Conservation (phyloP, 495 filamentous ascomycete species). For the Podospora conica region DNA sequence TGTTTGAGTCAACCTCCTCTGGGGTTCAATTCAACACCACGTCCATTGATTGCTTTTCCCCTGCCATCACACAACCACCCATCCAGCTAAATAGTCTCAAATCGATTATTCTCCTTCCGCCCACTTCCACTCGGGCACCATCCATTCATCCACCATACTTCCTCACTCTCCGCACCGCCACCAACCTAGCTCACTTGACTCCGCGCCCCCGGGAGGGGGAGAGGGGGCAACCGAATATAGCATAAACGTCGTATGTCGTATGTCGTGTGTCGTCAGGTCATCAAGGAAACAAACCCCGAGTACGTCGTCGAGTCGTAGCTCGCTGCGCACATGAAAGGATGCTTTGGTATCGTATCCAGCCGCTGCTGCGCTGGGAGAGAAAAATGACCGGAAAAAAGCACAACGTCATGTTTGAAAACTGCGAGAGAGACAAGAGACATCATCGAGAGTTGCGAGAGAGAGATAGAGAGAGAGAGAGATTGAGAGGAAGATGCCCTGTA, state of each 20-base stretch:
- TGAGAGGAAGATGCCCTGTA: conserved; percentile 28
- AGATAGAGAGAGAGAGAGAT: conserved; percentile 14
- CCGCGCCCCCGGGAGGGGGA: not conserved
- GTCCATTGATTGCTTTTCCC: not conserved
- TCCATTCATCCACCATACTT: not conserved
- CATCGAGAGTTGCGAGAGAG: conserved; percentile 25
- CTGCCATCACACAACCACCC: too few relatives aligned
- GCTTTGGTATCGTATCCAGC: not conserved
- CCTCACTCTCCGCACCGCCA: not conserved
- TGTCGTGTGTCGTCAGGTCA: not conserved
- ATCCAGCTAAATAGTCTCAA: too few relatives aligned
- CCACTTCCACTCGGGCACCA: not conserved
- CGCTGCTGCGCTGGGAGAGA: not conserved
- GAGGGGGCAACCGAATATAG: not conserved
- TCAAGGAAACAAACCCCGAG: not conserved
- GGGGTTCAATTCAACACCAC: too few relatives aligned
- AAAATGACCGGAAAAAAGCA: not conserved
- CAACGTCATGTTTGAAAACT: not conserved
- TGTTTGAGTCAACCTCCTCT: too few relatives aligned
- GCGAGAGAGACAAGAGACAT: conserved; percentile 17
- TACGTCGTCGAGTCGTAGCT: too few relatives aligned
- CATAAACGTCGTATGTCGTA: too few relatives aligned
- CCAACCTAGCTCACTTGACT: not conserved
- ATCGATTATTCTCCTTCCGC: not conserved
- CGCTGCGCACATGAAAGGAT: not conserved